Evolutionary conservation across 495 filamentous ascomycete genomes (phyloP).

Genomic region (Penicillium cataractarum): DNA sequence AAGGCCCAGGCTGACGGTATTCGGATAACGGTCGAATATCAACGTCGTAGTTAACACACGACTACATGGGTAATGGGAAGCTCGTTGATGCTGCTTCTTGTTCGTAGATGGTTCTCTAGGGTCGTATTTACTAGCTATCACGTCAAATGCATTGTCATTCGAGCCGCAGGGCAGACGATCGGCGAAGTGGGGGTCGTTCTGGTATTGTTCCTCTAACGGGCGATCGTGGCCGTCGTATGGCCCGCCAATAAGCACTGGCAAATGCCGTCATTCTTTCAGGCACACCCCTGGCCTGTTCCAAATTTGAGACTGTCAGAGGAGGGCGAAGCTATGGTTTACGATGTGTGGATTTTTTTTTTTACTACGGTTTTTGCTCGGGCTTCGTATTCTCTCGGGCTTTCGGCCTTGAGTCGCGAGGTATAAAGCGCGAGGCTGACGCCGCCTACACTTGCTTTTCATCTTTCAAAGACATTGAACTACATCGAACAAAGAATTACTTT

Average conservation of each 20-base stretch:
- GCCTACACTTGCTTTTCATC: not conserved
- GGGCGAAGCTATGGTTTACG: not conserved
- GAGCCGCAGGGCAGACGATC: constrained; percentile 11
- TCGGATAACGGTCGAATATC: constrained; percentile 4
- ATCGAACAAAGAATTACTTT: not conserved
- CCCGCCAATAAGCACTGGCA: constrained; percentile 14
- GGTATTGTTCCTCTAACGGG: not conserved
- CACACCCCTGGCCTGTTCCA: constrained; percentile 9
- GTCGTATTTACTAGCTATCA: not conserved
- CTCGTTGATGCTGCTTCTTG: constrained; percentile 24
- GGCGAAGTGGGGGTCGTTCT: constrained; percentile 12
- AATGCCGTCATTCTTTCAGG: constrained; percentile 20
- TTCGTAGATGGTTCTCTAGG: constrained; percentile 9
- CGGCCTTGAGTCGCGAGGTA: not conserved
- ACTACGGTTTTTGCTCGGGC: constrained; percentile 9
- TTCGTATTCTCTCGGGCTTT: constrained; percentile 1
- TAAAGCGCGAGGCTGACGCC: constrained; percentile 5
- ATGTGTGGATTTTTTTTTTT: not conserved
- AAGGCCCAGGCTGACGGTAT: constrained; percentile 3
- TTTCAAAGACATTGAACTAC: not conserved
- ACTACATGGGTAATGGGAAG: constrained; percentile 34
- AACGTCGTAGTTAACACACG: not conserved
- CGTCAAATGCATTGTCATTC: constrained; percentile 5
- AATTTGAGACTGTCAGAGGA: not conserved
- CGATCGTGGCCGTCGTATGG: constrained; percentile 4